phyloP scores from a whole-genome alignment of 257 asterid genomes.

The Linaria vulgaris region DNA sequence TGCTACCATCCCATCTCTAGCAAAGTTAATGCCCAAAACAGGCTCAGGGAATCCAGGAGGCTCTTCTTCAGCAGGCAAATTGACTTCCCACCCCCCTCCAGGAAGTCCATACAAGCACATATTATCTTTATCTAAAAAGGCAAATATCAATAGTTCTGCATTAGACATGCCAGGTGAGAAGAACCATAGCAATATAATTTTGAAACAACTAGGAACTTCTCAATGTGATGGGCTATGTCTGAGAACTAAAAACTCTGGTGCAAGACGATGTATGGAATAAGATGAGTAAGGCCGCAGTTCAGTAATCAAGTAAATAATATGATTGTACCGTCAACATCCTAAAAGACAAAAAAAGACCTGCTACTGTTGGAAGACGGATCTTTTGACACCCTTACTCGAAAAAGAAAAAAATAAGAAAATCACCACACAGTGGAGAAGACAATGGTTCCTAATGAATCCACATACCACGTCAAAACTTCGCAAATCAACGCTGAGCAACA shows the following conservation, averaged over 20 bases:
- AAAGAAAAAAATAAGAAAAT: background rate
- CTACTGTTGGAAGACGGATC: background rate
- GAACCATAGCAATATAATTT: background rate
- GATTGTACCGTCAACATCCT: too few species aligned
- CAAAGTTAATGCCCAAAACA: conserved; percentile 66
- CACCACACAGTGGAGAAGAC: background rate
- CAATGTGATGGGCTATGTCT: background rate
- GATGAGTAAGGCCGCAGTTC: background rate
- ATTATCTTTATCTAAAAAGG: conserved; percentile 52
- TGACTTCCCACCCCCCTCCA: conserved; percentile 61
- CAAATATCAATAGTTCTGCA: conserved; percentile 28
- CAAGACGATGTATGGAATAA: background rate
- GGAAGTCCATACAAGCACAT: conserved; percentile 63
- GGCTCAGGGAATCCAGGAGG: conserved; percentile 74
- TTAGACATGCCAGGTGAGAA: background rate
- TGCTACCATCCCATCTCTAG: conserved; percentile 63
- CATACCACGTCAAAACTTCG: background rate
- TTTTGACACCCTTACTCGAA: background rate
- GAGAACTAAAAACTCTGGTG: too few species aligned
- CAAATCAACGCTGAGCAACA: too few species aligned
- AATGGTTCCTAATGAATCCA: background rate
- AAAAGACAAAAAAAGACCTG: background rate
- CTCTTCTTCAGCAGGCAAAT: conserved; percentile 63
- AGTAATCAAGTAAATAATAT: too few species aligned
- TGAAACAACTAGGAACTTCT: conserved; percentile 1